These are phyloP conservation scores for Dioszegia crocea DNA, from an alignment of 768 basidiomycete genomes.

Conservation along the genomic window DNA sequence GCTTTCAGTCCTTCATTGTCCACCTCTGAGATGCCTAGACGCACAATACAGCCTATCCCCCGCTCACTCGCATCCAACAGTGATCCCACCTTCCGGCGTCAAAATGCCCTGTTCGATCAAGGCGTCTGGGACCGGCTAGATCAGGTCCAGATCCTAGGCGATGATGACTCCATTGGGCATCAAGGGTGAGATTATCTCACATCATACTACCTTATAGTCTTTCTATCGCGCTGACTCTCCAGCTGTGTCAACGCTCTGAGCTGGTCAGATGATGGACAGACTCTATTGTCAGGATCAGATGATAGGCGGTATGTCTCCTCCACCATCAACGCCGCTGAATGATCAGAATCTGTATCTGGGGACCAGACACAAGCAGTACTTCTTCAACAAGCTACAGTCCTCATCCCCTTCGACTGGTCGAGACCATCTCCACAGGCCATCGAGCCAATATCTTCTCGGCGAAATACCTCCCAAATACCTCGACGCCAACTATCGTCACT, in stretches of 20 bases:
- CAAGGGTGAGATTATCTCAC: conserved; percentile 57
- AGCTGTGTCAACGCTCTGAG: conserved; percentile 51
- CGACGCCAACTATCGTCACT: conserved; percentile 63
- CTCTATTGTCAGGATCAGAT: conserved; percentile 47
- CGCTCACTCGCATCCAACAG: conserved; percentile 20
- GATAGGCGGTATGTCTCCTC: conserved; percentile 30
- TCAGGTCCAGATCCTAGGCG: conserved; percentile 69
- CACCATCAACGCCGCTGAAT: neutral
- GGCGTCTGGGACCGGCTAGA: conserved; percentile 54
- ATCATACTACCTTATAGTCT: no score
- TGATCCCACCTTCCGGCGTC: neutral
- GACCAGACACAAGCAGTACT: conserved; percentile 55
- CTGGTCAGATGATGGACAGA: conserved; percentile 48
- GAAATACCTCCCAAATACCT: conserved; percentile 64
- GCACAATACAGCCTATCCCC: conserved; percentile 26
- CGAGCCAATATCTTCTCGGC: conserved; percentile 78
- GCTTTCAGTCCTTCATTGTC: neutral
- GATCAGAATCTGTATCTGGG: conserved; percentile 73
- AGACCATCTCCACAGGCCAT: conserved; percentile 75
- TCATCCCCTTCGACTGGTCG: conserved; percentile 60
- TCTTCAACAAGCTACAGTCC: conserved; percentile 24
- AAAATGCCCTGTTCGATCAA: conserved; percentile 10
- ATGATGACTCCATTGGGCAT: conserved; percentile 60
- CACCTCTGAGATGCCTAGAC: conserved; percentile 21
- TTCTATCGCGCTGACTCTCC: neutral